Percentiles rank a stretch among this genome's conserved stretches.
Evolutionary conservation across 2,329 filamentous ascomycete genomes (phyloP).

Genomic region (Ceratocystis papillata): DNA sequence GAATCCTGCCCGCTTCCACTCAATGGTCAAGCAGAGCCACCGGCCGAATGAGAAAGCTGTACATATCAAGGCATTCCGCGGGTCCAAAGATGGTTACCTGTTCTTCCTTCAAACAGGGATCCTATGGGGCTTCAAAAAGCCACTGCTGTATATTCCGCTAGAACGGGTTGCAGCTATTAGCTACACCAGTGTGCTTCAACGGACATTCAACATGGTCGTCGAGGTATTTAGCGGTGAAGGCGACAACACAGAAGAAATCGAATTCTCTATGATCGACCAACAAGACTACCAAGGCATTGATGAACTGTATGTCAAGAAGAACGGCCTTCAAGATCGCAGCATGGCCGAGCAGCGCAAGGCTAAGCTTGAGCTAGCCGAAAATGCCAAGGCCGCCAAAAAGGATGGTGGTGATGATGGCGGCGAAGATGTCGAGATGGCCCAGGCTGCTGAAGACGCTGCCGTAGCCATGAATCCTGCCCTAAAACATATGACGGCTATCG

Average conservation of each 20-base stretch:
- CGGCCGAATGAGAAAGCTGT: conserved; percentile 52
- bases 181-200: conserved; percentile 56
- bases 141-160: conserved; percentile 52
- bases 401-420: conserved; percentile 31
- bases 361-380: conserved; percentile 52
- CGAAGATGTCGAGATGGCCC: conserved; percentile 31
- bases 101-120: conserved; percentile 58
- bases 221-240: conserved; percentile 42
- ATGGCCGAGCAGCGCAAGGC: conserved; percentile 58
- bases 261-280: conserved; percentile 60
- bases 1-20: conserved; percentile 48
- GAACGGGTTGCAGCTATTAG: conserved; percentile 51
- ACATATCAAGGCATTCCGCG: conserved; percentile 55
- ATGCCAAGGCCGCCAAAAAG: conserved; percentile 41
- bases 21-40: conserved; percentile 45
- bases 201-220: conserved; percentile 57
- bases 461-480: conserved; percentile 32
- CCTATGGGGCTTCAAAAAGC: conserved; percentile 61
- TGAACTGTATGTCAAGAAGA: conserved; percentile 48
- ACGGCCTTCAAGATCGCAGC: conserved; percentile 54
- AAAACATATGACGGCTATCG: conserved; percentile 39
- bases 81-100: conserved; percentile 57
- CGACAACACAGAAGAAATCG: conserved; percentile 47
- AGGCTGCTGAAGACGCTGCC: conserved; percentile 32
- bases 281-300: conserved; percentile 56